Base-by-base conservation (phyloP, 2,329 filamentous ascomycete genomes). In the Canariomyces notabilis region DNA sequence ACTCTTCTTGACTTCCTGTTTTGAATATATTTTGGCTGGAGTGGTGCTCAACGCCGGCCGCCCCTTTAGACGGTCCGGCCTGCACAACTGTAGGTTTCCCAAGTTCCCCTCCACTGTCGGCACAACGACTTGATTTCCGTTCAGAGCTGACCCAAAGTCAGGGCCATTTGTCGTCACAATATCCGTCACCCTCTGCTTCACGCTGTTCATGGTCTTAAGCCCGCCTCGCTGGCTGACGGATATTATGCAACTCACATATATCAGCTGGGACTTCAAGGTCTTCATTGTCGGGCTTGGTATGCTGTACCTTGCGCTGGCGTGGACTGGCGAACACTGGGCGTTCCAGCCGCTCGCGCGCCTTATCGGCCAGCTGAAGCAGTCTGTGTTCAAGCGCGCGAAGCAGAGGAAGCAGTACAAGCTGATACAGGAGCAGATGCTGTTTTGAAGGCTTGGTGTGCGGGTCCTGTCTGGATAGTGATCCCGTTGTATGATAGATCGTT, bases 1-100 rank as follows among this genome's bases (percentile, higher is more conserved):
- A 0, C 71, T 98, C 1, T 98, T 98, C 70, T 69, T 97, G 22
- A 74, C 90, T 5, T 94, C 87, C 2, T 96, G 89, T 64, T 97
- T 90, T 60, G 90, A 97, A 64, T 98, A 98, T 65, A 94, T 95
- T 31, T 75, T 96, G 18, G 87, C 89, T 0, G 93, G 88, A 4
- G 76, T 97, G 32, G 85, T 97, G 1, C 75, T 98, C 22, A 95
- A 86, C 57, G 88, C 93, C n/a, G 94, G 93, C 1, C 82, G 80
- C 26, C 93, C 93, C 1, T 98, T 95, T 69, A 77, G 93, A 44
- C 86, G 93, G 58, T 78, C 80, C 14, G 88, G 89, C 71, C 72
- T 72, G 15, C 77, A 85, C 49, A 98, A 98, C 61, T 79, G 87
- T 89, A 65, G 68, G 83, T 71, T 19, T 21, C 7, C 16, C 38